Percentiles rank a stretch among this genome's conserved stretches.
These are phyloP conservation scores for Lasiosphaeria ovina DNA, from an alignment of 495 filamentous ascomycete species.

Conservation along the genomic window DNA sequence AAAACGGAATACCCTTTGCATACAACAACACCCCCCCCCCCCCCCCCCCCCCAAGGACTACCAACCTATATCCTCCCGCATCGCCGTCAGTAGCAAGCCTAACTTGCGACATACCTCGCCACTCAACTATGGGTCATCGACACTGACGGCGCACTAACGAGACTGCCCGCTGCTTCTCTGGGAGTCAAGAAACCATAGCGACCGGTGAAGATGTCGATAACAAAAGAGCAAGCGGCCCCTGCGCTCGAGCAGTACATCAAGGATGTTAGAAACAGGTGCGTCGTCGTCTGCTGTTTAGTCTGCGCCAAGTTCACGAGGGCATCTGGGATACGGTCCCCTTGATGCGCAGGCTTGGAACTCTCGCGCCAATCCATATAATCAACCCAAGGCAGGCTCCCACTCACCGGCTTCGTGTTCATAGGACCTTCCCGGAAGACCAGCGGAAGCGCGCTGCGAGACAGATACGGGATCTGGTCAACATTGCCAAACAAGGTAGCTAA, in stretches of 20 bases:
- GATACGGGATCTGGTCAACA: slow-evolving; percentile 40
- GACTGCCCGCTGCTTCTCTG: slow-evolving; percentile 19
- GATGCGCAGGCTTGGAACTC: too few species aligned
- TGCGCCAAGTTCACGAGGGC: not conserved
- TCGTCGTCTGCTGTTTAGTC: not conserved
- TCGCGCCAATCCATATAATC: too few species aligned
- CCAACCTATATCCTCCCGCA: not conserved
- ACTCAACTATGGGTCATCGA: slow-evolving; percentile 33
- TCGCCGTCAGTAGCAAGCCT: not conserved
- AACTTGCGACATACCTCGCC: not conserved
- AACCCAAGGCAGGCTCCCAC: too few species aligned
- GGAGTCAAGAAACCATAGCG: slow-evolving; percentile 6
- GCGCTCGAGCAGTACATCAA: slow-evolving; percentile 34
- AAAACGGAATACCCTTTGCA: too few species aligned
- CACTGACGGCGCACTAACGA: slow-evolving; percentile 23
- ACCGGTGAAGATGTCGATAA: slow-evolving; percentile 29
- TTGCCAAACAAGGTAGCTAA: slow-evolving; percentile 38
- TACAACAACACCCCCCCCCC: not conserved
- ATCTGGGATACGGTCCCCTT: not conserved
- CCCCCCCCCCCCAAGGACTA: not conserved
- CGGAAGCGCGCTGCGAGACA: slow-evolving; percentile 43
- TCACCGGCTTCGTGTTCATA: not conserved
- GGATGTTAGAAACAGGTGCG: slow-evolving; percentile 34
- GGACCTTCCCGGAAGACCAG: slow-evolving; percentile 33
- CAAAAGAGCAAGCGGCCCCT: slow-evolving; percentile 29